Base-by-base conservation (phyloP, 2,329 filamentous ascomycete species). In the Penicillium sp. region DNA sequence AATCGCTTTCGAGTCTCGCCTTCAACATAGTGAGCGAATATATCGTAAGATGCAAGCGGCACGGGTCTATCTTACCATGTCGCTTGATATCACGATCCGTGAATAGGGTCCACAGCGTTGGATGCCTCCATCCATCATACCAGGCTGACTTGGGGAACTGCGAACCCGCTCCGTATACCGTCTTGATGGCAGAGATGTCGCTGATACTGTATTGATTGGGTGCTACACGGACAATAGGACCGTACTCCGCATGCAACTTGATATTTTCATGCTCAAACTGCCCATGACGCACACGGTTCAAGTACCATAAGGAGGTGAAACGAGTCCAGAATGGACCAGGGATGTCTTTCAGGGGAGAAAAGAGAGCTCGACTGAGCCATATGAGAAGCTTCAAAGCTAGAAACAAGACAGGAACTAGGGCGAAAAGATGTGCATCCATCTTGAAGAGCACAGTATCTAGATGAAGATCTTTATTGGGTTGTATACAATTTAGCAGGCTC, bases 121-220 rank as follows among this genome's bases (percentile, higher is more conserved):
- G 70, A 49, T 73, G 72, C 37, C 69, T 72, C 73, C 72, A 75
- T 2, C 65, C 71, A 62, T 76, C 67, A 56, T 79, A 79, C 68
- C 72, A 77, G 5, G 68, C 70, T 0, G 72, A 71, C 62, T 83
- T 82, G 24, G 72, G 63, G 28, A 80, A 81, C 19, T 74, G 73
- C 4, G 74, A 77, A 0, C 77, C 76, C 8, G 74, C 72, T 7
- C 79, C 78, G 61, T 83, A 83, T 30, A 84, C 76, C 0, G 65
- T 71, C 58, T 80, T 81, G 2, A 78, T 64, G 0, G 80, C 81
- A 0, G 76, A 68, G 0, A 75, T 70, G 57, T 82, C 77, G 37
- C 74, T 75, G 62, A 85, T 73, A 38, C 79, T 82, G 58, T 83
- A 84, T 8, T 83, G 78, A 19, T 81, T 76, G 0, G 82, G 82